Conservation (phyloP, 2,329 filamentous ascomycete species). For the Cladophialophora bantiana region DNA sequence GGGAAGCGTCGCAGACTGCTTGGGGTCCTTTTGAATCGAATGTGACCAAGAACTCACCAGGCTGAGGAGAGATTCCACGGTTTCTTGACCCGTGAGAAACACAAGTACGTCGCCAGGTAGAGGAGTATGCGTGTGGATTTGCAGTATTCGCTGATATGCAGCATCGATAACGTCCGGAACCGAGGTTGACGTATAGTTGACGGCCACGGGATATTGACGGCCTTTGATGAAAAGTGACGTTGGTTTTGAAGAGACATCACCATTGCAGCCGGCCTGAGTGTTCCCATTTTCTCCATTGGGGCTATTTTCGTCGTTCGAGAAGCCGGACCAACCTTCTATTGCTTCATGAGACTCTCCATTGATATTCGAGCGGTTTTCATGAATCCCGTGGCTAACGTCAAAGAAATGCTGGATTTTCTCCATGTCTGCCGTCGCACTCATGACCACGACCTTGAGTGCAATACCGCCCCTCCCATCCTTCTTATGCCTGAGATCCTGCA, state of each 20-base stretch:
- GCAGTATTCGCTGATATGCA: slow-evolving; percentile 80
- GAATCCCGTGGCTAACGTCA: slow-evolving; percentile 37
- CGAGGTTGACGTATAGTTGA: slow-evolving; percentile 74
- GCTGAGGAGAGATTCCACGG: slow-evolving; percentile 81
- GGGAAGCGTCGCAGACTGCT: slow-evolving; percentile 62
- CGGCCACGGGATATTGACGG: slow-evolving; percentile 83
- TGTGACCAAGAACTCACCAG: slow-evolving; percentile 80
- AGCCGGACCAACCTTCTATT: slow-evolving; percentile 22
- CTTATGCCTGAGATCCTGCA: slow-evolving; percentile 58
- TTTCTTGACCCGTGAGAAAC: slow-evolving; percentile 91
- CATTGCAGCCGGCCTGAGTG: neutral
- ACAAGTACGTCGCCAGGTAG: slow-evolving; percentile 93
- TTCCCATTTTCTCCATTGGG: neutral
- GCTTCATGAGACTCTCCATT: slow-evolving; percentile 22
- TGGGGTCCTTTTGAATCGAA: slow-evolving; percentile 67
- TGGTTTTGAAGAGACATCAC: slow-evolving; percentile 24
- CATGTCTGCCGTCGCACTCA: slow-evolving; percentile 96
- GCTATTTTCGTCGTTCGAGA: slow-evolving; percentile 4
- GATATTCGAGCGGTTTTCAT: neutral
- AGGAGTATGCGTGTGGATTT: slow-evolving; percentile 85
- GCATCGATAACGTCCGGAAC: slow-evolving; percentile 83
- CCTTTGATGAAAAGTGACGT: slow-evolving; percentile 77
- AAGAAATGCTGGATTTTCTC: slow-evolving; percentile 81
- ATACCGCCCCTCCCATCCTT: slow-evolving; percentile 68
- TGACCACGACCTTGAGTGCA: slow-evolving; percentile 86